phyloP scores from a whole-genome alignment of 2,329 filamentous ascomycete species.

The Chaetothyriales sp. region DNA sequence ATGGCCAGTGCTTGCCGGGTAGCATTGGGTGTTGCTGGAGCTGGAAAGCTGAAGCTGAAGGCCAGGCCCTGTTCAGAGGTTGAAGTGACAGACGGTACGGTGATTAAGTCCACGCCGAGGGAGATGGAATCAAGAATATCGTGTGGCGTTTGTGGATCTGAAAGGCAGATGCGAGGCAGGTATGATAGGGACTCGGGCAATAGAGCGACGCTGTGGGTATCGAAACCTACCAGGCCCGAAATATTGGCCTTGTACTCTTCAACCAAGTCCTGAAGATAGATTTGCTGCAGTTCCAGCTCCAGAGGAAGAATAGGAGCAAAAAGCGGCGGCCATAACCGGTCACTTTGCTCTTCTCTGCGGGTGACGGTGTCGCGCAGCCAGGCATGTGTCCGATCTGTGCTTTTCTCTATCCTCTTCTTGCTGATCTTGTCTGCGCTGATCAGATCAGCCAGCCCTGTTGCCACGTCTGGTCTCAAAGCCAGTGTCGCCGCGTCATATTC shows the following conservation, averaged over 20 bases:
- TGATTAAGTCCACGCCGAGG: conserved; percentile 66
- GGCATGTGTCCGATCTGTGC: conserved; percentile 69
- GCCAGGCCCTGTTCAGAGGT: conserved; percentile 76
- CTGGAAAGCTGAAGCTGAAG: conserved; percentile 61
- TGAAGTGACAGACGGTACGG: conserved; percentile 56
- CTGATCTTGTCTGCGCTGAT: conserved; percentile 46
- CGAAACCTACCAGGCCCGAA: conserved; percentile 63
- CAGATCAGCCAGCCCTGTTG: conserved; percentile 61
- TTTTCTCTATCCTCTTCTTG: conserved; percentile 61
- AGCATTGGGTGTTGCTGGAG: conserved; percentile 15
- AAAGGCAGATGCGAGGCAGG: conserved; percentile 62
- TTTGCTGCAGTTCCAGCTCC: conserved; percentile 56
- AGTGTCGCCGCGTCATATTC: conserved; percentile 53
- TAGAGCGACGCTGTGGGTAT: conserved; percentile 51
- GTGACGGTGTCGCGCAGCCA: conserved; percentile 54
- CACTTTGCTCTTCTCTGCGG: conserved; percentile 1
- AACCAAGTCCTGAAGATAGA: conserved; percentile 61
- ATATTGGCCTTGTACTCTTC: conserved; percentile 45
- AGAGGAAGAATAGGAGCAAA: conserved; percentile 59
- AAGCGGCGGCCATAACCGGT: conserved; percentile 31
- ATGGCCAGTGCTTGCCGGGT: conserved; percentile 40
- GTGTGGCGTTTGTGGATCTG: conserved; percentile 55
- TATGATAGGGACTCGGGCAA: conserved; percentile 45
- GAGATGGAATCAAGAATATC: conserved; percentile 60
- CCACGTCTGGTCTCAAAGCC: conserved; percentile 62